Conservation (phyloP, 306 rosid genomes). For the Cucurbita maxima region DNA sequence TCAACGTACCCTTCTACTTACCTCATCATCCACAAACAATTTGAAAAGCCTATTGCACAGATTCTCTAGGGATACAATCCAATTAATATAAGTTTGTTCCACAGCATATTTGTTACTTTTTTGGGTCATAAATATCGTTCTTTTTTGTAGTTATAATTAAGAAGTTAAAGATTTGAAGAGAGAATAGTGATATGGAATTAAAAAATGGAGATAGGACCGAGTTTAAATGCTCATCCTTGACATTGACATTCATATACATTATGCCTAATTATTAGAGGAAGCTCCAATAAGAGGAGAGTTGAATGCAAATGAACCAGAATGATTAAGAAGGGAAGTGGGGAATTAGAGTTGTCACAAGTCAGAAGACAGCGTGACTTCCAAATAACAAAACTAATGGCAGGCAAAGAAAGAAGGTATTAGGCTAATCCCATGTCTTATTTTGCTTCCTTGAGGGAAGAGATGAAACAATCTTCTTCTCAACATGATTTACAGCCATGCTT, state of each 20-base stretch:
- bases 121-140: too few relatives aligned
- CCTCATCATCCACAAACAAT: conserved; percentile 1
- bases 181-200: background rate
- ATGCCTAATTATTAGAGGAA: background rate
- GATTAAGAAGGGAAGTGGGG: background rate
- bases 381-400: background rate
- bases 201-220: background rate
- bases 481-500: background rate
- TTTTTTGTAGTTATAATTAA: too few relatives aligned
- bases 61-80: background rate
- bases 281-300: conserved; percentile 3
- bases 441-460: background rate
- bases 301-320: background rate
- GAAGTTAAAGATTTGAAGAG: too few relatives aligned
- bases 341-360: background rate
- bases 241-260: background rate
- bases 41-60: background rate
- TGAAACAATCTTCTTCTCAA: background rate
- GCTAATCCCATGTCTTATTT: background rate
- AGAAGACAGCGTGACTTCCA: background rate
- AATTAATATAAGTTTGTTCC: background rate
- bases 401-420: background rate
- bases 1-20: background rate
- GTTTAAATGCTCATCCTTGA: background rate
- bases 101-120: background rate